Conservation (phyloP, 1,284 basidiomycete species). For the Malassezia psittaci region DNA sequence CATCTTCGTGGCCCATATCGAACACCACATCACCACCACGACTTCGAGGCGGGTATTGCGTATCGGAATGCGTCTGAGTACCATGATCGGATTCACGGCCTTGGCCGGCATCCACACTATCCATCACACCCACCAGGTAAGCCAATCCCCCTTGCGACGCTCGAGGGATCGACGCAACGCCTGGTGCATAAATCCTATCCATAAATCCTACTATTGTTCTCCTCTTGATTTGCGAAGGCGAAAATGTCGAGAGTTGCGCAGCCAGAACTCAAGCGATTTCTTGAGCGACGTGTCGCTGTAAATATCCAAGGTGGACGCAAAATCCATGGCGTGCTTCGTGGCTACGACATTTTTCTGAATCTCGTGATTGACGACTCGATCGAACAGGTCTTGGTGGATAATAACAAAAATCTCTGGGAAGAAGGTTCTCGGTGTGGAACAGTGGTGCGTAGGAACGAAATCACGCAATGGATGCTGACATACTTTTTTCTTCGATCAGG, state of each 20-base stretch:
- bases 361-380: slow-evolving; percentile 89
- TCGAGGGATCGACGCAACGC: neutral
- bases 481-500: slow-evolving; percentile 13
- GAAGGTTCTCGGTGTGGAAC: slow-evolving; percentile 38
- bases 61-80: neutral
- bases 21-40: neutral
- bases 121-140: too few species aligned
- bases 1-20: neutral
- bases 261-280: slow-evolving; percentile 57
- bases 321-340: slow-evolving; percentile 87
- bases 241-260: slow-evolving; percentile 42
- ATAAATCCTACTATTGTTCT: slow-evolving; percentile 1
- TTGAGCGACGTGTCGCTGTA: slow-evolving; percentile 94
- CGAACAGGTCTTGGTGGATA: slow-evolving; percentile 67
- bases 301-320: slow-evolving; percentile 92
- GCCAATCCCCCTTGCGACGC: too few species aligned
- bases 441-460: slow-evolving; percentile 23
- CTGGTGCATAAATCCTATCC: neutral
- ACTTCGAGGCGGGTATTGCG: neutral
- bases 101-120: too few species aligned
- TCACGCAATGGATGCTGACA: neutral
- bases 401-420: slow-evolving; percentile 59
- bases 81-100: neutral
- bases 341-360: slow-evolving; percentile 98
- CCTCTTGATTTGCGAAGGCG: neutral